These are phyloP conservation scores for Euphrasia confusa DNA, from an alignment of 257 asterid genomes.

Conservation along the genomic window DNA sequence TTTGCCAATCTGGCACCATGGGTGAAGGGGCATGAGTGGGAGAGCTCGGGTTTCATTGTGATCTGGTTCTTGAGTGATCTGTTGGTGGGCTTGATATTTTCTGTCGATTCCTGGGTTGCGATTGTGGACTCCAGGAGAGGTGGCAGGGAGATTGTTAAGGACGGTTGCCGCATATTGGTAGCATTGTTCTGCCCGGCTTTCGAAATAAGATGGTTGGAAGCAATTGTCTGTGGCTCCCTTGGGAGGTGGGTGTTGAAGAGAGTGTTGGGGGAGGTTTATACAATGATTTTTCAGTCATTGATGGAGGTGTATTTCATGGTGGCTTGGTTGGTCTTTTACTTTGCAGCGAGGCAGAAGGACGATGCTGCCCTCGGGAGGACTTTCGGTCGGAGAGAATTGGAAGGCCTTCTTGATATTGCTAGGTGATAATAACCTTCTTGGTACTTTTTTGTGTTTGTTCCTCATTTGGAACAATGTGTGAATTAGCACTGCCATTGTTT, in stretches of 20 bases:
- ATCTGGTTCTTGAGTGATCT: constrained; percentile 56
- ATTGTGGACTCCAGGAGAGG: constrained; percentile 60
- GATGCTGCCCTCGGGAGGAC: constrained; percentile 47
- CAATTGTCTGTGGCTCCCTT: constrained; percentile 48
- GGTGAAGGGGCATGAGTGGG: constrained; percentile 60
- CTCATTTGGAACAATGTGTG: constrained; percentile 27
- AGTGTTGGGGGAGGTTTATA: constrained; percentile 40
- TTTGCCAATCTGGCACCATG: constrained; percentile 39
- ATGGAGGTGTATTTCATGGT: constrained; percentile 70
- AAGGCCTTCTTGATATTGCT: constrained; percentile 44
- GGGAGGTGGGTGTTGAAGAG: constrained; percentile 49
- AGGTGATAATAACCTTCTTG: constrained; percentile 34
- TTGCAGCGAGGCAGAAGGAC: constrained; percentile 53
- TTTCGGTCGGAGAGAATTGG: constrained; percentile 59
- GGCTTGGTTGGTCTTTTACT: constrained; percentile 60
- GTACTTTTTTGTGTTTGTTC: constrained; percentile 18
- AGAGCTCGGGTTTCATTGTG: constrained; percentile 46
- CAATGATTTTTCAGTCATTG: constrained; percentile 49
- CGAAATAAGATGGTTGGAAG: constrained; percentile 56
- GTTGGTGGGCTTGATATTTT: constrained; percentile 49
- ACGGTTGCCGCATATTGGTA: constrained; percentile 49
- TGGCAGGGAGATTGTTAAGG: constrained; percentile 62
- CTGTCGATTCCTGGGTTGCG: constrained; percentile 64
- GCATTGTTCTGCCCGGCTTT: constrained; percentile 46
- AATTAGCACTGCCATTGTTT: constrained; percentile 31